Evolutionary conservation across 495 filamentous ascomycete species (phyloP).

Genomic region (Parathielavia hyrcaniae): DNA sequence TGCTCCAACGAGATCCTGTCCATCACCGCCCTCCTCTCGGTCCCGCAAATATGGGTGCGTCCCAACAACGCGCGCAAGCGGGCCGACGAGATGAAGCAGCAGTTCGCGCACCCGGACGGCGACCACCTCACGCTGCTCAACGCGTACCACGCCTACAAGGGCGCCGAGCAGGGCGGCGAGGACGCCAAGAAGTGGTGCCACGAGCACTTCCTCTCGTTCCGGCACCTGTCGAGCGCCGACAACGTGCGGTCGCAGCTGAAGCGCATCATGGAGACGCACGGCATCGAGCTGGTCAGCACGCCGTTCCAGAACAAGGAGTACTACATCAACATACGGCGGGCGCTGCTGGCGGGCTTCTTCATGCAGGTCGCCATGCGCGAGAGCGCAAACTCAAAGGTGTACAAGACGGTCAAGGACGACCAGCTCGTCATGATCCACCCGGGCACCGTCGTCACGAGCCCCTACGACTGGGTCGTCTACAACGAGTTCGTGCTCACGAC

Average conservation of each 20-base stretch:
- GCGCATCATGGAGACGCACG: slow-evolving; percentile 91
- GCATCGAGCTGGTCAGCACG: slow-evolving; percentile 77
- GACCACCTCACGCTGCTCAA: slow-evolving; percentile 96
- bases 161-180: slow-evolving; percentile 56
- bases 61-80: slow-evolving; percentile 75
- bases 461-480: slow-evolving; percentile 95
- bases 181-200: slow-evolving; percentile 90
- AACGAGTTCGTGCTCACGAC: slow-evolving; percentile 97
- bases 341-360: slow-evolving; percentile 94
- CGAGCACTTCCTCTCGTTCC: slow-evolving; percentile 90
- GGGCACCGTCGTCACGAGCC: slow-evolving; percentile 73
- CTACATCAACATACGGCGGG: slow-evolving; percentile 92
- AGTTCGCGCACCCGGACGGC: slow-evolving; percentile 87
- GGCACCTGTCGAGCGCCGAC: slow-evolving; percentile 84
- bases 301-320: slow-evolving; percentile 94
- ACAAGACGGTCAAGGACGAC: slow-evolving; percentile 92
- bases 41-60: slow-evolving; percentile 89
- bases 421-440: slow-evolving; percentile 87
- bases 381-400: slow-evolving; percentile 64
- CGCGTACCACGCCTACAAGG: slow-evolving; percentile 96
- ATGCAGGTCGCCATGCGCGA: slow-evolving; percentile 99
- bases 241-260: slow-evolving; percentile 86
- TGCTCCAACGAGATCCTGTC: slow-evolving; percentile 98
- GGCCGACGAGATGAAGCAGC: slow-evolving; percentile 96
- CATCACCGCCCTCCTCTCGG: slow-evolving; percentile 86